Evolutionary conservation across 140 eudicot genomes (phyloP).

Genomic region (Cichorium intybus): DNA sequence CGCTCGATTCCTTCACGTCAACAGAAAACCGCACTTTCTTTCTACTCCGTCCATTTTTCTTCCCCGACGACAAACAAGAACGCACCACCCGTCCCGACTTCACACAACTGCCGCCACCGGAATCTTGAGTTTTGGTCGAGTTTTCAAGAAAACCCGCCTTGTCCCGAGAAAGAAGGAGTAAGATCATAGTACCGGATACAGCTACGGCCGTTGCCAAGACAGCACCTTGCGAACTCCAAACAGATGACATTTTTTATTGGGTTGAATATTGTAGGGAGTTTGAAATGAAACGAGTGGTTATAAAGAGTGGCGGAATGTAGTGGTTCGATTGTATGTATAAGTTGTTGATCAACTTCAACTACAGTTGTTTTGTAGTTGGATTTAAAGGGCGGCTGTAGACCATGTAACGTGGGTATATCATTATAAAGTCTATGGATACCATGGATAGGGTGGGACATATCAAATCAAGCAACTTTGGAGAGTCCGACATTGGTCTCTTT

Average conservation of each 20-base stretch:
- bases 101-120: background rate
- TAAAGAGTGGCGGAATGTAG: slow-evolving; percentile 18
- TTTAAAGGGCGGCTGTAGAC: slow-evolving; percentile 21
- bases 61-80: slow-evolving; percentile 55
- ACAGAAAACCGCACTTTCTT: slow-evolving; percentile 63
- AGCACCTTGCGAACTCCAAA: slow-evolving; percentile 46
- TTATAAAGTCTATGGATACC: background rate
- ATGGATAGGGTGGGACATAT: background rate
- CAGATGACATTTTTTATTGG: slow-evolving; percentile 31
- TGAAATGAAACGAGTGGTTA: slow-evolving; percentile 14
- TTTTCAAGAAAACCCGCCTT: slow-evolving; percentile 6
- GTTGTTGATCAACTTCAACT: slow-evolving; percentile 34
- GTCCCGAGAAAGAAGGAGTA: slow-evolving; percentile 41
- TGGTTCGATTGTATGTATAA: slow-evolving; percentile 29
- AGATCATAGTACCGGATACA: slow-evolving; percentile 46
- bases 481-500: slow-evolving; percentile 16
- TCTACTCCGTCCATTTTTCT: slow-evolving; percentile 30
- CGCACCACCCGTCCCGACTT: slow-evolving; percentile 24
- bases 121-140: slow-evolving; percentile 16
- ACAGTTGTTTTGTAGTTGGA: slow-evolving; percentile 9
- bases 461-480: slow-evolving; percentile 18
- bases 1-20: slow-evolving; percentile 37
- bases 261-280: background rate
- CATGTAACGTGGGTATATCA: slow-evolving; percentile 17
- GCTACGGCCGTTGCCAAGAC: slow-evolving; percentile 59